Percentiles rank a stretch among this genome's conserved stretches.
Conservation (phyloP, 352 stramenopile genomes). For the Globisporangium takayamanum region DNA sequence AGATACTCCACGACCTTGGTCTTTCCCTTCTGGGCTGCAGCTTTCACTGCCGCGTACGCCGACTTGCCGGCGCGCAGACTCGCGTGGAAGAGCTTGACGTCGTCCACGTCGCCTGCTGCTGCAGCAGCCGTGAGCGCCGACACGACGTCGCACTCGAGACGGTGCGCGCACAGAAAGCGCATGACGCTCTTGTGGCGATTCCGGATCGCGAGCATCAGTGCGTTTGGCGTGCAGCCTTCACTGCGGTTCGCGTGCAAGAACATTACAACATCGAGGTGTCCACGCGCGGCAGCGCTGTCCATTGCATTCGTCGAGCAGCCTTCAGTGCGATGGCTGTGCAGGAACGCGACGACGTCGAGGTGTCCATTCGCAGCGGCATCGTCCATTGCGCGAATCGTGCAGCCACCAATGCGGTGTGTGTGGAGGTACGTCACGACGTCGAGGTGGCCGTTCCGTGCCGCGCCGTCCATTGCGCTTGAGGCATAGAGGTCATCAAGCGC, state of each 20-base stretch:
- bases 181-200: neutral
- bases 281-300: neutral
- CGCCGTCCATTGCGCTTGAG: neutral
- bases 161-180: neutral
- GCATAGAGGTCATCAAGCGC: too few species aligned
- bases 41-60: neutral
- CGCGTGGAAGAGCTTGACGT: neutral
- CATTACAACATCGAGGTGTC: neutral
- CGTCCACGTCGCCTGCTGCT: neutral
- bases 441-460: neutral
- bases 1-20: neutral
- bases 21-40: neutral
- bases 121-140: neutral
- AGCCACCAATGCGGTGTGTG: neutral
- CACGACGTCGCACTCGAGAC: neutral
- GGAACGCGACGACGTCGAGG: neutral
- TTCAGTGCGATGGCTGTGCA: conserved; percentile 1
- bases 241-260: neutral
- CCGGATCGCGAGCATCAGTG: neutral
- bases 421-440: conserved; percentile 1
- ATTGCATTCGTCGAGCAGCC: neutral
- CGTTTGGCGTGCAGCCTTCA: neutral
- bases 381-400: neutral
- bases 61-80: neutral
- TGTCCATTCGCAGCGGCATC: neutral